Evolutionary conservation across 768 basidiomycete species (phyloP).

Genomic region (Megacollybia marginata): DNA sequence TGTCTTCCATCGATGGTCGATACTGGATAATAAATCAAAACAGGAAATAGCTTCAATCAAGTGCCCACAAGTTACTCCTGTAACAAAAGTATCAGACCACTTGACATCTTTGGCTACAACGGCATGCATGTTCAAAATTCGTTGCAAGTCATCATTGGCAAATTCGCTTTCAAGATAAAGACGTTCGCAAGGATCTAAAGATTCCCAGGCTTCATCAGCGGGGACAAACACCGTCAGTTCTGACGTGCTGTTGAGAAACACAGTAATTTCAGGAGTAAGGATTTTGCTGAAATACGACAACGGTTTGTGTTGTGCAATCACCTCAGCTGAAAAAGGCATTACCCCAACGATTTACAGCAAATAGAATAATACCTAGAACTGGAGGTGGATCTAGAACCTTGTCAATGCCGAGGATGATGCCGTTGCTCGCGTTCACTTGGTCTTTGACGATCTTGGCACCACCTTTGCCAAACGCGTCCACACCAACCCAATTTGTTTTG

Average conservation of each 20-base stretch:
- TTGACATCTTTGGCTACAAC: conserved; percentile 50
- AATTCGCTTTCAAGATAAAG: conserved; percentile 86
- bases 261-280: conserved; percentile 49
- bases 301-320: conserved; percentile 50
- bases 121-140: conserved; percentile 75
- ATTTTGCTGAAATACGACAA: conserved; percentile 73
- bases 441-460: conserved; percentile 63
- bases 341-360: conserved; percentile 3
- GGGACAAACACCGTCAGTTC: conserved; percentile 89
- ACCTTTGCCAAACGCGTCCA: conserved; percentile 72
- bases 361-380: conserved; percentile 47
- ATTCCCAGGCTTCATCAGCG: conserved; percentile 76
- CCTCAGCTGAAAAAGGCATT: conserved; percentile 35
- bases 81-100: conserved; percentile 59
- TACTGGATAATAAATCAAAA: conserved; percentile 35
- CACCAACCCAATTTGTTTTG: conserved; percentile 50
- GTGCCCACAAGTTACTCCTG: conserved; percentile 46
- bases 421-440: conserved; percentile 58
- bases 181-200: conserved; percentile 68
- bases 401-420: conserved; percentile 68
- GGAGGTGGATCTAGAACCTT: conserved; percentile 69
- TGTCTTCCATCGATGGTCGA: conserved; percentile 61
- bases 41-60: not conserved
- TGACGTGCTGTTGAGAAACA: conserved; percentile 55
- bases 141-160: conserved; percentile 69